These are phyloP conservation scores for Aspergillus cavernicola DNA, from an alignment of 495 filamentous ascomycete species.

Conservation along the genomic window DNA sequence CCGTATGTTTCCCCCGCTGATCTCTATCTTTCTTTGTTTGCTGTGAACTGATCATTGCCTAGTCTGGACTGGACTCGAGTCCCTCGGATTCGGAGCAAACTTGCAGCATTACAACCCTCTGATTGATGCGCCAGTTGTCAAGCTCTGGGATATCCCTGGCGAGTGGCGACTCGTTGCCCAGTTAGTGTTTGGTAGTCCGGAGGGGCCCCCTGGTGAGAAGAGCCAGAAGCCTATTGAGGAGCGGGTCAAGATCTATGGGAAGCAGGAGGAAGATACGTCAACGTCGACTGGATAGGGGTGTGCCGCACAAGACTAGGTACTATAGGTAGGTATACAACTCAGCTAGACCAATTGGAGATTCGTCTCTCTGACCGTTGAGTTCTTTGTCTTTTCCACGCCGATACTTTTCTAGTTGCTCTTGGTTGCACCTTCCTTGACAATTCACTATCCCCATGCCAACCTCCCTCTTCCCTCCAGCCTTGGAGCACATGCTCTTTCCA, in stretches of 20 bases:
- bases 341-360: too few species aligned
- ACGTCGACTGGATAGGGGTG: not conserved
- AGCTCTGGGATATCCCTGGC: constrained; percentile 43
- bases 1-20: constrained; percentile 27
- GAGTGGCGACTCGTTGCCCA: constrained; percentile 48
- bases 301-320: too few species aligned
- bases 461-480: not conserved
- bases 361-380: too few species aligned
- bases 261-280: constrained; percentile 2
- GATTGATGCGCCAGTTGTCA: constrained; percentile 41
- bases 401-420: too few species aligned
- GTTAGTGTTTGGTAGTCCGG: constrained; percentile 49
- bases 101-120: constrained; percentile 56
- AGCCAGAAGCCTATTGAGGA: constrained; percentile 34
- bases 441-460: not conserved
- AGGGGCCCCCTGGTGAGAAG: constrained; percentile 34
- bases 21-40: not conserved
- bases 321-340: too few species aligned
- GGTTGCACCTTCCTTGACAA: not conserved
- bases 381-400: too few species aligned
- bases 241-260: constrained; percentile 36
- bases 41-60: constrained; percentile 8
- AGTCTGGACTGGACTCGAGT: constrained; percentile 52
- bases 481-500: not conserved
- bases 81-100: constrained; percentile 51